These are phyloP conservation scores for Herpetomonas samuelpessoai DNA, from an alignment of 208 protist genomes.

Conservation along the genomic window DNA sequence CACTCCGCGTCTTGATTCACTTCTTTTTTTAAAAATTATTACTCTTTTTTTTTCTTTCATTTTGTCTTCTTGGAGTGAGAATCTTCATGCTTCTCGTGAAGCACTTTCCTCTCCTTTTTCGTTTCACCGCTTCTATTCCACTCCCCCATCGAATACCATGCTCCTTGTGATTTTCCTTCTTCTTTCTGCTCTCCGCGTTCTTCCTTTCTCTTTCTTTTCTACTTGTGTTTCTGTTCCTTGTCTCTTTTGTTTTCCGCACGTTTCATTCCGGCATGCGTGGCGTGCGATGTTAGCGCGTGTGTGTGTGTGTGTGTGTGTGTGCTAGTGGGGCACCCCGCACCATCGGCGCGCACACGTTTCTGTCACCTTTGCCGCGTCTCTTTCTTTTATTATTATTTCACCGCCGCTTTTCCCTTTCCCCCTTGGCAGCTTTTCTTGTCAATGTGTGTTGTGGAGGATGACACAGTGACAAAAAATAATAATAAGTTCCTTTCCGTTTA, in stretches of 20 bases:
- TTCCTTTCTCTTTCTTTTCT: constrained; percentile 5
- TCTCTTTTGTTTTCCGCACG: constrained; percentile 1
- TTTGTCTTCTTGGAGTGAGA: too few species aligned
- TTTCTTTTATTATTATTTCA: too few species aligned
- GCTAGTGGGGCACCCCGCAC: not conserved
- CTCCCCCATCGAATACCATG: not conserved
- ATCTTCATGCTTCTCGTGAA: too few species aligned
- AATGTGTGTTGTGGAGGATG: too few species aligned
- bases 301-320: not conserved
- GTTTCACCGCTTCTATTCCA: not conserved
- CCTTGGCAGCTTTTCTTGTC: too few species aligned
- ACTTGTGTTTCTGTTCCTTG: constrained; percentile 14
- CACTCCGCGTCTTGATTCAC: not conserved
- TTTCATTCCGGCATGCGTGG: not conserved
- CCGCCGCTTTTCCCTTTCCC: too few species aligned
- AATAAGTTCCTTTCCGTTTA: too few species aligned
- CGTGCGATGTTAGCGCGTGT: not conserved
- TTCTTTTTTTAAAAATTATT: not conserved
- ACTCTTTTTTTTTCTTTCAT: constrained; percentile 8
- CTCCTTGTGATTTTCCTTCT: too few species aligned
- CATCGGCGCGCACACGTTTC: too few species aligned
- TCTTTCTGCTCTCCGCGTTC: constrained; percentile 1
- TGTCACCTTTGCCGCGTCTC: too few species aligned
- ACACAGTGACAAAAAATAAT: too few species aligned
- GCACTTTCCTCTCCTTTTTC: constrained; percentile 4